Evolutionary conservation across 495 filamentous ascomycete genomes (phyloP).

Genomic region (Penicillium cinerascens): DNA sequence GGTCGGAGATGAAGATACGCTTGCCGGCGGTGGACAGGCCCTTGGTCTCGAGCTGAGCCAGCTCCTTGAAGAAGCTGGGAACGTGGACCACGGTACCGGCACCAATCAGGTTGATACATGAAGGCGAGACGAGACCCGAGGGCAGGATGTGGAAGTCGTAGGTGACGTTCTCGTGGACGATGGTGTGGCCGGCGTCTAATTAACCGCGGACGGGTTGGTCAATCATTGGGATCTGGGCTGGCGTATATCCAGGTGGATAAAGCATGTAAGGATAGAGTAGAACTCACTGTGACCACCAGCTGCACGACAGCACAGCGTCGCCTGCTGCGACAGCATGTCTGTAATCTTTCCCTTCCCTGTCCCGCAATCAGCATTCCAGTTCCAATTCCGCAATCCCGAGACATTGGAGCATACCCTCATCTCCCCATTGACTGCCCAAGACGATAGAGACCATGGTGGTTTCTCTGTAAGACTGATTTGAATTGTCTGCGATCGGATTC

Average conservation of each 20-base stretch:
- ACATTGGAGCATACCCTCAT: conserved; percentile 51
- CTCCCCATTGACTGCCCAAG: conserved; percentile 64
- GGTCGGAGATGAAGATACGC: conserved; percentile 75
- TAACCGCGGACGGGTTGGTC: conserved; percentile 3
- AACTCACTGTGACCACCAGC: conserved; percentile 65
- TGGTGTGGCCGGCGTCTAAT: conserved; percentile 53
- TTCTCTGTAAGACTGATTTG: background rate
- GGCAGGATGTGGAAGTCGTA: conserved; percentile 74
- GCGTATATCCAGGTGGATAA: background rate
- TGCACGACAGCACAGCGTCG: conserved; percentile 57
- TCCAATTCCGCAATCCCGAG: background rate
- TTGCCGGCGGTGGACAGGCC: conserved; percentile 61
- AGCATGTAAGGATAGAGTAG: background rate
- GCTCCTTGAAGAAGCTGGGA: conserved; percentile 83
- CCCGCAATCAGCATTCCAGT: background rate
- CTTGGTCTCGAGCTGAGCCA: conserved; percentile 65
- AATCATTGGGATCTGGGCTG: background rate
- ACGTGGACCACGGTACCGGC: conserved; percentile 83
- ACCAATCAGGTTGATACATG: conserved; percentile 79
- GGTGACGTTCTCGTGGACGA: conserved; percentile 56
- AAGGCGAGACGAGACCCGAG: conserved; percentile 71
- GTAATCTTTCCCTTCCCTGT: conserved; percentile 68
- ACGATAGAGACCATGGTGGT: conserved; percentile 56
- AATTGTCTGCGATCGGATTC: conserved; percentile 8
- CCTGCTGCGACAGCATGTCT: conserved; percentile 59